Base-by-base conservation (phyloP, 352 stramenopile genomes). In the Globisporangium lucens region DNA sequence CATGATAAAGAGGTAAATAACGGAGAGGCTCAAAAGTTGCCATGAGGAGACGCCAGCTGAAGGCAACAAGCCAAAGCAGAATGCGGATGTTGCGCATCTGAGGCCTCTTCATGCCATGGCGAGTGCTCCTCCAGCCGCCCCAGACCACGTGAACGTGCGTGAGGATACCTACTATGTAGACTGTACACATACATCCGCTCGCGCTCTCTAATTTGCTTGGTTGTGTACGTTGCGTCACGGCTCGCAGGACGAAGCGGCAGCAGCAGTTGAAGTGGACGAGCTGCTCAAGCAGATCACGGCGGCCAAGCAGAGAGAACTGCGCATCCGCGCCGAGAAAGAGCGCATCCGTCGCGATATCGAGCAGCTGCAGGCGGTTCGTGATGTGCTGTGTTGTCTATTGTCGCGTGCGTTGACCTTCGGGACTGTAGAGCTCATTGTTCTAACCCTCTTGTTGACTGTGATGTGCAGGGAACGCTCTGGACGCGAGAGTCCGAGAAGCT, bases 301-400 rank as follows among this genome's bases (percentile, higher is more conserved):
- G 33, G 70, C 78, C 27, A 92, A 92, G 65, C 78, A 87, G 47
- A 80, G 76, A 66, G 83, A 92, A 59, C 76, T 90, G 61, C 70
- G 74, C n/a, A 67, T 90, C n/a, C 77, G 75, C 20, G 80, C 70
- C 13, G 83, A 92, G 76, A 90, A 89, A 64, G 82, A 87, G 72
- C 82, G 79, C 41, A 72, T 92, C 49, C 82, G 82, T 24, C 69
- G 70, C 56, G 82, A 89, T 46, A 73, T 90, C 8, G 72, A 75
- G 55, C 66, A 82, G 38, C 58, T 89, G 24, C 74, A 79, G 9
- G 76, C 69, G 35, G 83, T 90, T 52, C 5, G 72, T 49, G 8
- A 12, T 15, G 56, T 41, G 56, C 5, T 1, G 35, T 0, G 22
- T 38, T 10, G 46, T 15, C n/a, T 13, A n/a, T 8, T 57, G 51